Evolutionary conservation across 2,329 filamentous ascomycete genomes (phyloP).

Genomic region (Boeremia lycopersici): DNA sequence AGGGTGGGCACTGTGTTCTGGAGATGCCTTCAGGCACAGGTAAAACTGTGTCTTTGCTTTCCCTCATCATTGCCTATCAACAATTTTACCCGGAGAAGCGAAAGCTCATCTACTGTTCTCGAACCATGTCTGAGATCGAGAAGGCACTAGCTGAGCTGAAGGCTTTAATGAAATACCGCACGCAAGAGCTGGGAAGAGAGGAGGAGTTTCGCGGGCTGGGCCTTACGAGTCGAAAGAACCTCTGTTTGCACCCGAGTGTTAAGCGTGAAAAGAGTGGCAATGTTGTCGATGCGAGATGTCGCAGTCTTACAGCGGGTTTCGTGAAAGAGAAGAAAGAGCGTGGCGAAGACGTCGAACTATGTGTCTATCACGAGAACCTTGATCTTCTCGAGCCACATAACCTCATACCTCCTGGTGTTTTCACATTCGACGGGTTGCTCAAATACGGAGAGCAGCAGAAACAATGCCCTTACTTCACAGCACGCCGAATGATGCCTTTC

Average conservation of each 20-base stretch:
- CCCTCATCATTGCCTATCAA: constrained; percentile 95
- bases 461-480: constrained; percentile 97
- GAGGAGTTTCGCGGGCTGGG: constrained; percentile 95
- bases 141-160: constrained; percentile 93
- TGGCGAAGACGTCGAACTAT: constrained; percentile 92
- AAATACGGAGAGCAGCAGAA: constrained; percentile 93
- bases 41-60: constrained; percentile 94
- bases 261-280: constrained; percentile 95
- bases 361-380: constrained; percentile 97
- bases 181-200: constrained; percentile 83
- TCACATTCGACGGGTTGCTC: constrained; percentile 88
- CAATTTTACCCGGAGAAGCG: constrained; percentile 90
- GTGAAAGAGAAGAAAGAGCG: constrained; percentile 97
- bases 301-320: constrained; percentile 94
- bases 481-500: constrained; percentile 97
- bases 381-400: constrained; percentile 95
- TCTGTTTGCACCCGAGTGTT: constrained; percentile 94
- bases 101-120: constrained; percentile 98
- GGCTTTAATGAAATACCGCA: constrained; percentile 91
- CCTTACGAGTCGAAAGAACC: constrained; percentile 93
- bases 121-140: constrained; percentile 99
- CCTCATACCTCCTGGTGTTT: constrained; percentile 90
- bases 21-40: constrained; percentile 99
- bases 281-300: constrained; percentile 93
- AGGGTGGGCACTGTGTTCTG: constrained; percentile 90